Conservation (phyloP, 2,329 filamentous ascomycete species). For the Harringtonia aguacate region DNA sequence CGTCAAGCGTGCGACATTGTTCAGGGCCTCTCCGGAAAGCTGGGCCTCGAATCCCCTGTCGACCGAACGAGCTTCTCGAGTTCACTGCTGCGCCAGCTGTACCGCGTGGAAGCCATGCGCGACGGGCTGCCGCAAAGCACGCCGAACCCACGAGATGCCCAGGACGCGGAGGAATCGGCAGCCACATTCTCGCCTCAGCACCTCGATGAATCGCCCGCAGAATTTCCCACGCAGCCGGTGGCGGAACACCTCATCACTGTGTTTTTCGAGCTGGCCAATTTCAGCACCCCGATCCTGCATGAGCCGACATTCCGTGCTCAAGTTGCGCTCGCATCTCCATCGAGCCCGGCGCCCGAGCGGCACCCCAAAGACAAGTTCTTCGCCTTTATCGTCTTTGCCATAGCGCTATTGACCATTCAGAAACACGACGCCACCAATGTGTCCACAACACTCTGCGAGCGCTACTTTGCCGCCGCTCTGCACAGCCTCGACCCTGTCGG, state of each 20-base stretch:
- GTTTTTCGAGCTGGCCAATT: constrained; percentile 11
- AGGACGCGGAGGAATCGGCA: neutral
- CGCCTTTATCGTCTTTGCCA: constrained; percentile 6
- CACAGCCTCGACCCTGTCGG: neutral
- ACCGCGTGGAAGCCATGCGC: neutral
- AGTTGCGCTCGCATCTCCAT: neutral
- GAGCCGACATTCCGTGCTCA: neutral
- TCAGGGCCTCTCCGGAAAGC: neutral
- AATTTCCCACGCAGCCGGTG: neutral
- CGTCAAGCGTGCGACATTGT: too few species aligned
- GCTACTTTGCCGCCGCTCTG: constrained; percentile 1
- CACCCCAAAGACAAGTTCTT: constrained; percentile 1
- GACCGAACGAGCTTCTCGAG: neutral
- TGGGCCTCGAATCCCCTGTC: neutral
- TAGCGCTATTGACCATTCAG: constrained; percentile 3
- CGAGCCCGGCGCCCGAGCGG: neutral
- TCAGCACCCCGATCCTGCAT: neutral
- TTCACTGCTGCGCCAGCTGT: neutral
- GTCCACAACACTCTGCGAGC: neutral
- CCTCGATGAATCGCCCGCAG: neutral
- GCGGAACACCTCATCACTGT: neutral
- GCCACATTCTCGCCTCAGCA: neutral
- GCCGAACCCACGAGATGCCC: too few species aligned
- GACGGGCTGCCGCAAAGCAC: neutral
- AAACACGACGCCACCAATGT: constrained; percentile 1